These are phyloP conservation scores for Pyrenophora tritici-repentis DNA, from an alignment of 2,329 filamentous ascomycete species.

Conservation along the genomic window DNA sequence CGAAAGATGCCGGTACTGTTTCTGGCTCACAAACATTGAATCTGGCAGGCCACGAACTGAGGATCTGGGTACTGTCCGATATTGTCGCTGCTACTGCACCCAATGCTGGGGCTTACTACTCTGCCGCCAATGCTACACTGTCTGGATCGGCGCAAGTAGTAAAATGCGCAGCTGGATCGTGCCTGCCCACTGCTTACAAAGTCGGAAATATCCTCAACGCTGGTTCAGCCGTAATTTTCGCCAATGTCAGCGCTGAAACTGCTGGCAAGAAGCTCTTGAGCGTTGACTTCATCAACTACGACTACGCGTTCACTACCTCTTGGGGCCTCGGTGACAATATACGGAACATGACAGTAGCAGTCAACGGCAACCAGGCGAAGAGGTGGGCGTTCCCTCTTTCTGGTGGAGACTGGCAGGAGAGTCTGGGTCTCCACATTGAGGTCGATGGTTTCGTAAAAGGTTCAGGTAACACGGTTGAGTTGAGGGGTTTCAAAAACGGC, in stretches of 20 bases:
- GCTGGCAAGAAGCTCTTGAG: slow-evolving; percentile 40
- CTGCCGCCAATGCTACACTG: slow-evolving; percentile 39
- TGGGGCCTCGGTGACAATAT: slow-evolving; percentile 43
- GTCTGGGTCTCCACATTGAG: slow-evolving; percentile 30
- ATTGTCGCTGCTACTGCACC: slow-evolving; percentile 22
- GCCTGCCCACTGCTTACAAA: slow-evolving; percentile 43
- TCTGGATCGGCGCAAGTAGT: slow-evolving; percentile 33
- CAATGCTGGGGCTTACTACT: slow-evolving; percentile 33
- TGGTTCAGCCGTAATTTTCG: slow-evolving; percentile 35
- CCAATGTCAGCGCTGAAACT: slow-evolving; percentile 28
- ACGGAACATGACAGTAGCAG: slow-evolving; percentile 44
- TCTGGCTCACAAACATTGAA: slow-evolving; percentile 20
- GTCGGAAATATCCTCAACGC: slow-evolving; percentile 37
- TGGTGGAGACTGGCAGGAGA: slow-evolving; percentile 49
- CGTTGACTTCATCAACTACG: slow-evolving; percentile 51
- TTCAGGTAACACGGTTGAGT: slow-evolving; percentile 26
- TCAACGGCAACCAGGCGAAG: slow-evolving; percentile 46
- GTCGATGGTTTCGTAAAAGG: slow-evolving; percentile 35
- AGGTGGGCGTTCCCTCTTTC: slow-evolving; percentile 48
- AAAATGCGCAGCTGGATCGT: slow-evolving; percentile 30
- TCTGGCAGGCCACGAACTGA: slow-evolving; percentile 36
- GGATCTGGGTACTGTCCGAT: slow-evolving; percentile 44
- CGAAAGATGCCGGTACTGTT: slow-evolving; percentile 25
- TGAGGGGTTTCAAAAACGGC: slow-evolving; percentile 20
- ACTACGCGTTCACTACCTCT: slow-evolving; percentile 45